Evolutionary conservation across 495 filamentous ascomycete genomes (phyloP), one percentile per base, ranked within the genome.

Genomic region (Aeminium ludgeri): DNA sequence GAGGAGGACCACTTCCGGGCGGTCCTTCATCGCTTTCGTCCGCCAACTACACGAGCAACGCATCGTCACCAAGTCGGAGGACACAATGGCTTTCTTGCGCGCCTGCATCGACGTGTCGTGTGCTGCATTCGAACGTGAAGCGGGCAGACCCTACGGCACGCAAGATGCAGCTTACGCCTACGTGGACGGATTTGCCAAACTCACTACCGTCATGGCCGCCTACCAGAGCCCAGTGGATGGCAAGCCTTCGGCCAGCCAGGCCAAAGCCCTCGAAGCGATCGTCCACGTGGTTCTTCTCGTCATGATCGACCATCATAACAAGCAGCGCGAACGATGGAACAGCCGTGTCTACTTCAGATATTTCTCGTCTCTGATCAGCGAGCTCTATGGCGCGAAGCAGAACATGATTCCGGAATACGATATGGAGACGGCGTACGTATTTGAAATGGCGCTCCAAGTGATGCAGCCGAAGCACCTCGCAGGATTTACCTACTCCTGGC

Each of bases 261-360:
- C 73, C 10, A 67, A 64, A 12, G 80, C 82, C 45, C 66, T 96
- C 42, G 76, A 83, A 34, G 73, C 77, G 12, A 74, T 86, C 41
- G 59, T 93, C 2, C 73, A 77, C 8, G 57, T 93, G 11, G 63
- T 86, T 31, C 69, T 87, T 5, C 57, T 96, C 37, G 73, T 95
- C 10, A 66, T 94, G 37, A 89, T 81, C 56, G 72, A 84, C 44
- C 84, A 95, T 49, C 79, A 92, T 46, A 67, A 82, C 30, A 85
- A 73, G 58, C 73, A 79, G 34, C 81, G 76, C 4, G 85, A 94
- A 30, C 66, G 63, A 17, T 91, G 91, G 67, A 86, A 78, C 52
- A 79, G 85, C 51, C 79, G 80, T 35, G 81, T 89, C 40, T 95
- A 94, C 66, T 86, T 82, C 73, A 74, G 89, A 18, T 69, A 96